Percentiles rank a stretch among this genome's conserved stretches.
Evolutionary conservation across 2,329 filamentous ascomycete genomes (phyloP).

Genomic region (Metarhizium rileyi): DNA sequence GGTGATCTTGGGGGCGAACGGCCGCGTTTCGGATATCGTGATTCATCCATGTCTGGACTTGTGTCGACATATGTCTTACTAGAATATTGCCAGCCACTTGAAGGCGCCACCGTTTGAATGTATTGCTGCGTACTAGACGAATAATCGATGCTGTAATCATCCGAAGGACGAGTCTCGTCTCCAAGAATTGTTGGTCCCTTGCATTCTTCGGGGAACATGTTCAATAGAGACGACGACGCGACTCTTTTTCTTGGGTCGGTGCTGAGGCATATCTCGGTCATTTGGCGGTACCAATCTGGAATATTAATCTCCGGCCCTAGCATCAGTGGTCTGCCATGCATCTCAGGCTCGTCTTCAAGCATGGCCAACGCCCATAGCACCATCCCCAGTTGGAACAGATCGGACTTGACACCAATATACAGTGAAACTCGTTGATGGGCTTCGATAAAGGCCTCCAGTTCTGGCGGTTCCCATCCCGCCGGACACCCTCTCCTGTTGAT

Average conservation of each 20-base stretch:
- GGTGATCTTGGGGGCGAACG: conserved; percentile 44
- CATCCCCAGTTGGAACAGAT: conserved; percentile 94
- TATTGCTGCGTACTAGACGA: conserved; percentile 22
- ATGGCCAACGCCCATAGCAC: conserved; percentile 87
- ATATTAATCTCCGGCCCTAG: conserved; percentile 50
- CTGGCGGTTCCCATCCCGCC: conserved; percentile 94
- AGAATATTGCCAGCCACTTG: conserved; percentile 34
- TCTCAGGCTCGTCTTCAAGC: conserved; percentile 83
- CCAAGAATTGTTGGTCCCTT: conserved; percentile 25
- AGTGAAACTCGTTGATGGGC: conserved; percentile 86
- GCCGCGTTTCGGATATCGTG: conserved; percentile 38
- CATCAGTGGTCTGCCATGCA: conserved; percentile 59
- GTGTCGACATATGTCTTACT: conserved; percentile 27
- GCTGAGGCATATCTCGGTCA: conserved; percentile 70
- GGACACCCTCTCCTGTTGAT: conserved; percentile 97
- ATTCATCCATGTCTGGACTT: conserved; percentile 27
- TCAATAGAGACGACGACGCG: conserved; percentile 63
- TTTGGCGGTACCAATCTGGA: conserved; percentile 67
- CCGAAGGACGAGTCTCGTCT: conserved; percentile 29
- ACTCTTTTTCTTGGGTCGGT: conserved; percentile 61
- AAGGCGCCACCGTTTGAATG: conserved; percentile 29
- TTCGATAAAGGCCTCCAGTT: conserved; percentile 75
- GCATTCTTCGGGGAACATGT: conserved; percentile 48
- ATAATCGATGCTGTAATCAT: conserved; percentile 29
- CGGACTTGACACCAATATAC: conserved; percentile 97